phyloP scores from a whole-genome alignment of 2,329 filamentous ascomycete genomes.

The Trichoderma breve region DNA sequence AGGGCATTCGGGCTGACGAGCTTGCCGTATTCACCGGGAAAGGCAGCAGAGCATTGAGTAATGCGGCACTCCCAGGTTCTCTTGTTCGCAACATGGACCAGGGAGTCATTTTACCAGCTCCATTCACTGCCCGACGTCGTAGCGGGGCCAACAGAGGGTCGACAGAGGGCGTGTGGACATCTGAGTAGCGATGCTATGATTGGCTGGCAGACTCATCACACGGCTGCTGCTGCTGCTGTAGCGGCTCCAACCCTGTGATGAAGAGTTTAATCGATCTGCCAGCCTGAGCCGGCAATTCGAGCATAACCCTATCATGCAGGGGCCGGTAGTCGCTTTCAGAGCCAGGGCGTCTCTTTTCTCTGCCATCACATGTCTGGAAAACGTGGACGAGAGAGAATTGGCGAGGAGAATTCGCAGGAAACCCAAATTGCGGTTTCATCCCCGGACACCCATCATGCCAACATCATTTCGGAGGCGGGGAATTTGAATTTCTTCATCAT shows the following conservation, averaged over 20 bases:
- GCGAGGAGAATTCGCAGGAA: not conserved
- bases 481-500: conserved; percentile 56
- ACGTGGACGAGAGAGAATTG: not conserved
- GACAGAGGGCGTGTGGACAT: not conserved
- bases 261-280: not conserved
- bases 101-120: not conserved
- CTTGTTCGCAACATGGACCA: not conserved
- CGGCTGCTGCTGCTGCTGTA: not conserved
- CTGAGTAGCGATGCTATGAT: not conserved
- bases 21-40: not conserved
- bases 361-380: not conserved
- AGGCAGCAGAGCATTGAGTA: not conserved
- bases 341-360: not conserved
- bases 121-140: no score
- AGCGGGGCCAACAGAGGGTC: not conserved
- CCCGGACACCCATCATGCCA: conserved; percentile 30
- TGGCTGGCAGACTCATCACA: not conserved
- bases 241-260: not conserved
- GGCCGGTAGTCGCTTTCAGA: not conserved
- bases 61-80: not conserved
- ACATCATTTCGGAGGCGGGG: conserved; percentile 36
- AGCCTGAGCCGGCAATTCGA: not conserved
- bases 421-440: not conserved
- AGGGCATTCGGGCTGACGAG: not conserved
- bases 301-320: not conserved